phyloP scores from a whole-genome alignment of 129 eudicot genomes.

The Smallanthus sonchifolius region DNA sequence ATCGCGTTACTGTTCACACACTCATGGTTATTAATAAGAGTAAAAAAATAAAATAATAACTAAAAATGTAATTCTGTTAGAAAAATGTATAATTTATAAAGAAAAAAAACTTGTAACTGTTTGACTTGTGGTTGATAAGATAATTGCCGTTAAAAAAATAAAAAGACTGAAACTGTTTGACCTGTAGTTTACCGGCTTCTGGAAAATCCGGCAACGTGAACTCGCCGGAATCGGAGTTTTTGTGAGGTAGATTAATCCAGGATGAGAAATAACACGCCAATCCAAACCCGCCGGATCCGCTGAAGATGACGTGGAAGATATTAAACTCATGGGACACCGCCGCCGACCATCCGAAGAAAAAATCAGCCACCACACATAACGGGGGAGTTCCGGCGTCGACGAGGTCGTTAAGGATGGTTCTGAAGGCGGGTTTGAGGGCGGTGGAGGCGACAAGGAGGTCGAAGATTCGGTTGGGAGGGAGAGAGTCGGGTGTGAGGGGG shows the following conservation, averaged over 20 bases:
- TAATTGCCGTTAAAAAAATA: no score
- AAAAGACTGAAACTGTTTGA: slow-evolving; percentile 32
- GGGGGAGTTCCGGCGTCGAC: slow-evolving; percentile 26
- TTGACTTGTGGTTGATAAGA: no score
- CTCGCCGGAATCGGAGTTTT: slow-evolving; percentile 30
- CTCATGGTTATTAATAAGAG: no score
- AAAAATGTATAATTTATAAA: no score
- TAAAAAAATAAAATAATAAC: no score
- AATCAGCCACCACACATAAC: slow-evolving; percentile 50
- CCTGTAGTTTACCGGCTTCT: slow-evolving; percentile 55
- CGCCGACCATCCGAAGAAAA: slow-evolving; percentile 62
- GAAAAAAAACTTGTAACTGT: no score
- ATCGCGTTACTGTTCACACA: no score
- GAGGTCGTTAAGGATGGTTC: slow-evolving; percentile 23
- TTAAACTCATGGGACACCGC: slow-evolving; percentile 50
- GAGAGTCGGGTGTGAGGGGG: slow-evolving; percentile 47
- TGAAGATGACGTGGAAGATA: slow-evolving; percentile 41
- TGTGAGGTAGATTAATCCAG: slow-evolving; percentile 51
- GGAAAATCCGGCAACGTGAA: slow-evolving; percentile 55
- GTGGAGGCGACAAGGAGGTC: slow-evolving; percentile 41
- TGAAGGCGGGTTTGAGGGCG: slow-evolving; percentile 31
- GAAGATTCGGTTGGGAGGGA: slow-evolving; percentile 34
- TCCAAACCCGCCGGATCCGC: slow-evolving; percentile 56
- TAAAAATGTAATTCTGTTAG: no score
- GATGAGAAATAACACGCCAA: slow-evolving; percentile 56